Evolutionary conservation across 2,329 filamentous ascomycete species (phyloP), one percentile per base, ranked within the genome.

Genomic region (Trichoderma guizhouense): DNA sequence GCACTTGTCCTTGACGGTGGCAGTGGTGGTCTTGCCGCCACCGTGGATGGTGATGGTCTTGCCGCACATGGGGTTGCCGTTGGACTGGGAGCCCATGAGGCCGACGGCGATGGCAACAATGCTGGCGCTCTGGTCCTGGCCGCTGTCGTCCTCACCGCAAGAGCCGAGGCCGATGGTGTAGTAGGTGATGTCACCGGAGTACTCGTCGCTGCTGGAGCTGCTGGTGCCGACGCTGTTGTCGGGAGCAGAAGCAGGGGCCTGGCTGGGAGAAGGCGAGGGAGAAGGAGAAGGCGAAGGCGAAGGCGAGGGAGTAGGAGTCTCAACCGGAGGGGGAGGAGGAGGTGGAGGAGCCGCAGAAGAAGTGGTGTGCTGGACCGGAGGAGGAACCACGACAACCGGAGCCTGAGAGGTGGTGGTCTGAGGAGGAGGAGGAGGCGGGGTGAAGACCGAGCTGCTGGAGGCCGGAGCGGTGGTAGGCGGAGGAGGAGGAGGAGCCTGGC

Each of bases 1-100:
- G 85, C 93, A 96, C 84, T 93, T 93, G 84, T 96, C 93, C 67
- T 86, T 87, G 73, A 95, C 88, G 4, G 76, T 86, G 73, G 89
- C 92, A 3, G 80, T 84, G 76, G 84, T 79, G 2, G 85, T 86
- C 79, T 87, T 87, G 79, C 92, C 92, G 64, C 86, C 84, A 79
- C 84, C 84, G 53, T 77, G 83, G 83, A 94, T 89, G 75, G 86
- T 90, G 78, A 95, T 87, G 63, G 83, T 89, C 83, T 89, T 87
- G 79, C 89, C 90, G 81, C 93, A 96, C 79, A 89, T 87, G 62
- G 88, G 86, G 85, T 94, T 93, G 76, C 81, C 83, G 83, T 93
- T 93, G 77, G 90, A 90, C 69, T 79, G 78, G 0, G 78, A 74
- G 72, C 89, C 90, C 89, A 95, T 93, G 78, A 93, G 82, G 5